Conservation (phyloP, 306 rosid genomes). For the Vigna trinervia region DNA sequence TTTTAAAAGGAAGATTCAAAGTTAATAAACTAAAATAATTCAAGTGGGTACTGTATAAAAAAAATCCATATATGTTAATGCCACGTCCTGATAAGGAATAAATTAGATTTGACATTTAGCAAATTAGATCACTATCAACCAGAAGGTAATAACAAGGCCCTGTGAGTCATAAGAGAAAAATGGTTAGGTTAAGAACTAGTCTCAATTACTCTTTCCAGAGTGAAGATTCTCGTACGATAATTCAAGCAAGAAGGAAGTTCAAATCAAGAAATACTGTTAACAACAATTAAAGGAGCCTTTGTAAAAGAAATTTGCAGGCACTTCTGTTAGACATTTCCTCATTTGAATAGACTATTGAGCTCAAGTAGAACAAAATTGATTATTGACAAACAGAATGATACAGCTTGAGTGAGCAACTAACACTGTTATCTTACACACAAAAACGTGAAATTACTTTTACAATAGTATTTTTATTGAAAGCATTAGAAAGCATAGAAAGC, state of each 20-base stretch:
- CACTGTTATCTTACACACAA: too few species aligned
- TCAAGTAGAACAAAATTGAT: too few species aligned
- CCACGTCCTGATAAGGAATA: not conserved
- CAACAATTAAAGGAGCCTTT: too few species aligned
- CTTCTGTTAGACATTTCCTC: too few species aligned
- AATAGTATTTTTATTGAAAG: too few species aligned
- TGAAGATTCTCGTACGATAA: conserved; percentile 8
- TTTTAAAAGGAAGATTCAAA: not conserved
- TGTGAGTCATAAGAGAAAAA: conserved; percentile 6
- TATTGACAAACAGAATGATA: too few species aligned
- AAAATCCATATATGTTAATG: conserved; percentile 8
- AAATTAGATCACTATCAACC: conserved; percentile 1
- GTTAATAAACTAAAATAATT: conserved; percentile 16
- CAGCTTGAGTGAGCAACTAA: too few species aligned
- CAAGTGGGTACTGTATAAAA: conserved; percentile 3
- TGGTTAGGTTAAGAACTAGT: not conserved
- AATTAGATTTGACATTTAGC: conserved; percentile 10
- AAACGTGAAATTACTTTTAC: too few species aligned
- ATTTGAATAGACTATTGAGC: too few species aligned
- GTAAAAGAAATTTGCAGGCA: too few species aligned
- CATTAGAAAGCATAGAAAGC: too few species aligned
- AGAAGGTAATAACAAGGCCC: not conserved
- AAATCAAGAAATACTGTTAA: not conserved
- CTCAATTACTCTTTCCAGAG: not conserved
- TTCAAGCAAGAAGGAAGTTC: conserved; percentile 32